Conservation (phyloP, 75 land plant species). For the Selaginella tamariscina region DNA sequence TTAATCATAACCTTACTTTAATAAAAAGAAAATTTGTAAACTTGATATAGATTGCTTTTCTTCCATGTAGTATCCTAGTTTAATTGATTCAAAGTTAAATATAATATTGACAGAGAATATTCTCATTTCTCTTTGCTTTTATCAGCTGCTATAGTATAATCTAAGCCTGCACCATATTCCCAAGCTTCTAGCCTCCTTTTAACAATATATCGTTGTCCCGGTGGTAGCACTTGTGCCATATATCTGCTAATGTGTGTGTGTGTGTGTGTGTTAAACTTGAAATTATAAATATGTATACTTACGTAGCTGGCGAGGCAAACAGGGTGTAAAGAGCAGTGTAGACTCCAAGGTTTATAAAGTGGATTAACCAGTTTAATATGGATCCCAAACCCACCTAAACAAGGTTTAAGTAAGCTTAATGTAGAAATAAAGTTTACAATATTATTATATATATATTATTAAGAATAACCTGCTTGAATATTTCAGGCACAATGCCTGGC, state of each 20-base stretch:
- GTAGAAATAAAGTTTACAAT: conserved; percentile 2
- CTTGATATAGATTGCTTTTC: no score
- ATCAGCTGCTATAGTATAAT: no score
- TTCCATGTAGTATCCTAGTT: no score
- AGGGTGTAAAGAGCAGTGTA: conserved; percentile 56
- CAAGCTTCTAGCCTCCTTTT: conserved; percentile 44
- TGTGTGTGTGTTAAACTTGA: background rate
- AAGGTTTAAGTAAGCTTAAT: background rate
- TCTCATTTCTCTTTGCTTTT: no score
- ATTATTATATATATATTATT: background rate
- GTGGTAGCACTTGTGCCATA: conserved; percentile 27
- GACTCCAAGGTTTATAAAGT: conserved; percentile 58
- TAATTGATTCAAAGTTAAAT: no score
- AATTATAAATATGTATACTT: conserved; percentile 12
- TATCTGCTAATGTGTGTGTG: background rate
- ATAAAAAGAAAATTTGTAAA: no score
- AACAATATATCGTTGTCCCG: conserved; percentile 31
- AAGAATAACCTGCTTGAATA: conserved; percentile 65
- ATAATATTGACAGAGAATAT: no score
- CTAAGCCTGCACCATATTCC: conserved; percentile 58
- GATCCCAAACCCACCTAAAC: conserved; percentile 58
- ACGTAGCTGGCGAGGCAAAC: conserved; percentile 53
- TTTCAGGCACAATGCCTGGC: conserved; percentile 65
- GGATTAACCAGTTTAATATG: conserved; percentile 61
- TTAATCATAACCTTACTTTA: no score